A percentile compares a stretch with the other conserved stretches of the same genome.
These are phyloP conservation scores for Lepidium aucheri DNA, from an alignment of 345 rosid species.

Conservation along the genomic window DNA sequence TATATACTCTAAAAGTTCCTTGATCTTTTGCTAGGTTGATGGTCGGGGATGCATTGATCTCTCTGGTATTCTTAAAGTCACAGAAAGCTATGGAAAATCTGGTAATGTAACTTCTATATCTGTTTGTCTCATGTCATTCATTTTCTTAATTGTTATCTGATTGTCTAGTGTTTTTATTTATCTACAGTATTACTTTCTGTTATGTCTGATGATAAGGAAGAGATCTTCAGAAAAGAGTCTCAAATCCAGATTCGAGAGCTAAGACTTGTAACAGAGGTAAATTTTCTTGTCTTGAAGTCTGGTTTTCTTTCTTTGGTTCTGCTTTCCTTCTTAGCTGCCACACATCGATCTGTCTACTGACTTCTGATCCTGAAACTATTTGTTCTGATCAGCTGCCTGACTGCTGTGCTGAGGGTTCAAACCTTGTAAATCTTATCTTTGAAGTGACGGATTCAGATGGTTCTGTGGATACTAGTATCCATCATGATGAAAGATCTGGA, in stretches of 20 bases:
- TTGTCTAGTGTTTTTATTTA: neutral
- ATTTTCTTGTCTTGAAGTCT: neutral
- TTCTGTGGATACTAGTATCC: slow-evolving; percentile 33
- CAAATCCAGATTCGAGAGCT: slow-evolving; percentile 41
- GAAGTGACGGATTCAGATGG: slow-evolving; percentile 40
- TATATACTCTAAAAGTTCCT: neutral
- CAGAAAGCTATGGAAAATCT: slow-evolving; percentile 41
- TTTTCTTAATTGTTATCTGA: neutral
- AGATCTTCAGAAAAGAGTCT: slow-evolving; percentile 34
- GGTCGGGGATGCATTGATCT: slow-evolving; percentile 46
- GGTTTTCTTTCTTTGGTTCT: neutral
- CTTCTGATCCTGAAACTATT: neutral
- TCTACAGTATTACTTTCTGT: slow-evolving; percentile 42
- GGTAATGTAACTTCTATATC: slow-evolving; percentile 25
- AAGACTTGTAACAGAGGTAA: slow-evolving; percentile 36
- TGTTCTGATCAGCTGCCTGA: slow-evolving; percentile 35
- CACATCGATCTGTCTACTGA: neutral
- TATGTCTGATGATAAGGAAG: slow-evolving; percentile 18
- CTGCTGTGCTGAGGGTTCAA: slow-evolving; percentile 36
- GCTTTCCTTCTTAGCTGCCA: neutral
- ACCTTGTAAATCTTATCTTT: slow-evolving; percentile 35
- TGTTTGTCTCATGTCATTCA: neutral
- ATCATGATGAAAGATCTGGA: slow-evolving; percentile 36
- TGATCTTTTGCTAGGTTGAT: slow-evolving; percentile 36
- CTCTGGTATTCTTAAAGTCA: slow-evolving; percentile 51